Evolutionary conservation across 257 asterid genomes (phyloP).

Genomic region (Rubia yunnanensis): DNA sequence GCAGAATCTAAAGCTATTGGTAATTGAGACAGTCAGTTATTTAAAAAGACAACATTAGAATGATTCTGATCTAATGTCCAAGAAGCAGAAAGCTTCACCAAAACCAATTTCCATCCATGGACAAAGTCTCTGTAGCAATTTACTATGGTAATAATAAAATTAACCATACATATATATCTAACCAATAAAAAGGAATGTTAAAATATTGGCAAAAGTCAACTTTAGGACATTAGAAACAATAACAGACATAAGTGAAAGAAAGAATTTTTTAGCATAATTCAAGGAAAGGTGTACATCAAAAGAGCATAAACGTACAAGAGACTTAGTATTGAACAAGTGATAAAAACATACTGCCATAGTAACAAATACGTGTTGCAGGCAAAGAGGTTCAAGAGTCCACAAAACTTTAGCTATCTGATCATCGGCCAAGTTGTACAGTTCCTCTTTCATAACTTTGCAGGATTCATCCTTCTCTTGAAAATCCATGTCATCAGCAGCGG

Average conservation of each 20-base stretch:
- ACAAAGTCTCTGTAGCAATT: too few species aligned
- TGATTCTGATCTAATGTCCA: not conserved
- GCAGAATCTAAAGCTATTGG: not conserved
- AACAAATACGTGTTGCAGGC: constrained; percentile 52
- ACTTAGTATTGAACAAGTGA: not conserved
- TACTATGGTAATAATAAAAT: too few species aligned
- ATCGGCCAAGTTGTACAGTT: constrained; percentile 41
- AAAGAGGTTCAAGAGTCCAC: constrained; percentile 66
- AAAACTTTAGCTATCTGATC: constrained; percentile 64
- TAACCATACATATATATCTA: too few species aligned
- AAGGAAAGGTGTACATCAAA: not conserved
- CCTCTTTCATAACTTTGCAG: constrained; percentile 19
- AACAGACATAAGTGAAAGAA: not conserved
- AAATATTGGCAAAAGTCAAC: not conserved
- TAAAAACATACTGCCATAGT: constrained; percentile 68
- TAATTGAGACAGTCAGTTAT: not conserved
- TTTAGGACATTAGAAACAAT: not conserved
- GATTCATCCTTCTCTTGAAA: constrained; percentile 27
- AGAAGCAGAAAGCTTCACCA: not conserved
- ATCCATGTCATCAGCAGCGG: constrained; percentile 24
- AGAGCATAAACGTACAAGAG: not conserved
- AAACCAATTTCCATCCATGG: not conserved
- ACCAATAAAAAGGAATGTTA: not conserved
- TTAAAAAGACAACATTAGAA: not conserved
- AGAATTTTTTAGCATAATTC: not conserved